Evolutionary conservation across 257 asterid species (phyloP), one percentile per base, ranked within the genome.

Genomic region (Lantana camara): DNA sequence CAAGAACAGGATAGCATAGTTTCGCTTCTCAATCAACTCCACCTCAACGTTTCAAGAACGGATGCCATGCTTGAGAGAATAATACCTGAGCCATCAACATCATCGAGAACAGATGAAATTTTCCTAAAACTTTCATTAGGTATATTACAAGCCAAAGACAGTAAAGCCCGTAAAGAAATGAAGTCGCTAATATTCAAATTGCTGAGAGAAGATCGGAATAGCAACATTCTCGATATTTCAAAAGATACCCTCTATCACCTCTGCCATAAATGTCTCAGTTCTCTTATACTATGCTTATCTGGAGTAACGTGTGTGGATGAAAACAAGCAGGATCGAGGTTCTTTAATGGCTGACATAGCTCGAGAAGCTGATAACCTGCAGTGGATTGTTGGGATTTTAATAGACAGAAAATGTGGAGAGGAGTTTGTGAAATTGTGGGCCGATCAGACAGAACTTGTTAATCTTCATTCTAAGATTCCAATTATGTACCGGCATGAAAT

Each of bases 281-380:
- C 96, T 49, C 88, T 94, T 12, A 48, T 90, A 27, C 71, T 84
- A 8, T 78, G 86, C 77, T 71, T 87, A 62, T 85, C 97, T 4
- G 99, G 83, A 54, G 94, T 89, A 27, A 49, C 85, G 11, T 54
- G 82, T 62, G 55, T 72, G 5, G 99, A 90, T 24, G 94, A 93
- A 53, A 59, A 62, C 57, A 67, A 45, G 60, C 82, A 63, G 50
- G 95, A 90, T 60, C 80, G 97, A 14, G 97, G 96, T n/a, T 66
- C 73, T 64, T 24, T 88, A 64, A 90, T 94, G 97, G 84, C 76
- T 16, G 93, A 84, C 74, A 83, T 94, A 4, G 83, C 92, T 13
- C 82, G 95, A 45, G 97, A 86, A 64, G 97, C 97, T 29, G 99
- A 94, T 62, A 94, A 84, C 57, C 76, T 86, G 76, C 95, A 87